A percentile compares a stretch with the other conserved stretches of the same genome.
These are phyloP conservation scores for Aspergillus felis DNA, from an alignment of 2,329 filamentous ascomycete genomes.

Conservation along the genomic window DNA sequence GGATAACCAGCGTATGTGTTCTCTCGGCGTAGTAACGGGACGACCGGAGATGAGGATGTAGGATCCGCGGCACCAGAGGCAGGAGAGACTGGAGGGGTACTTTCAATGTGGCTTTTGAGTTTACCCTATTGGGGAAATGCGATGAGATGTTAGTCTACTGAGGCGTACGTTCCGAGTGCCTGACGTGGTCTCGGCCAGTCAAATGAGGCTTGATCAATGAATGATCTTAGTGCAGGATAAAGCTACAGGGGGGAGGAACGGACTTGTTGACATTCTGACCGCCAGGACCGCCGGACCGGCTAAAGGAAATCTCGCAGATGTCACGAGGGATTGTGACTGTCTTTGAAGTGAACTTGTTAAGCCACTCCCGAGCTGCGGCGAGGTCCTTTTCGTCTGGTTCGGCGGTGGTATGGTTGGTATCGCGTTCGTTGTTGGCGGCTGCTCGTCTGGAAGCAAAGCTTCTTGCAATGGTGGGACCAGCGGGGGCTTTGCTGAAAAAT, in stretches of 20 bases:
- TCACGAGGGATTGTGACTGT: conserved; percentile 55
- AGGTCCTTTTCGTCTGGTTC: conserved; percentile 25
- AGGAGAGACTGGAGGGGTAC: conserved; percentile 52
- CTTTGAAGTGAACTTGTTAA: conserved; percentile 49
- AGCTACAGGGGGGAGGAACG: conserved; percentile 18
- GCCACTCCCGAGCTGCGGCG: conserved; percentile 53
- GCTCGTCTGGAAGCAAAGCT: conserved; percentile 25
- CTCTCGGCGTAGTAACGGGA: conserved; percentile 55
- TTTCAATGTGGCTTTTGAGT: conserved; percentile 63
- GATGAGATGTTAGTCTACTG: conserved; percentile 9
- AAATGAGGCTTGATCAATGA: background rate
- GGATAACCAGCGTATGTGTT: conserved; percentile 55
- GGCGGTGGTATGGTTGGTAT: conserved; percentile 15
- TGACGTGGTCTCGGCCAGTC: background rate
- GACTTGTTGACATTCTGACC: conserved; percentile 69
- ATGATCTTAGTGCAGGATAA: background rate
- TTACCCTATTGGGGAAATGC: conserved; percentile 47
- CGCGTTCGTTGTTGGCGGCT: conserved; percentile 7
- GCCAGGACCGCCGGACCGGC: conserved; percentile 61
- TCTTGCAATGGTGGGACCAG: conserved; percentile 13
- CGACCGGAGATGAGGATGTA: conserved; percentile 49
- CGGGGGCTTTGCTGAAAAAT: conserved; percentile 6
- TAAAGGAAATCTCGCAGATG: conserved; percentile 58
- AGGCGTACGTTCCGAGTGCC: background rate
- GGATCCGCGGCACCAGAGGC: conserved; percentile 49